These are phyloP conservation scores for Fusarium palustre DNA, from an alignment of 2,329 filamentous ascomycete genomes.

Conservation along the genomic window DNA sequence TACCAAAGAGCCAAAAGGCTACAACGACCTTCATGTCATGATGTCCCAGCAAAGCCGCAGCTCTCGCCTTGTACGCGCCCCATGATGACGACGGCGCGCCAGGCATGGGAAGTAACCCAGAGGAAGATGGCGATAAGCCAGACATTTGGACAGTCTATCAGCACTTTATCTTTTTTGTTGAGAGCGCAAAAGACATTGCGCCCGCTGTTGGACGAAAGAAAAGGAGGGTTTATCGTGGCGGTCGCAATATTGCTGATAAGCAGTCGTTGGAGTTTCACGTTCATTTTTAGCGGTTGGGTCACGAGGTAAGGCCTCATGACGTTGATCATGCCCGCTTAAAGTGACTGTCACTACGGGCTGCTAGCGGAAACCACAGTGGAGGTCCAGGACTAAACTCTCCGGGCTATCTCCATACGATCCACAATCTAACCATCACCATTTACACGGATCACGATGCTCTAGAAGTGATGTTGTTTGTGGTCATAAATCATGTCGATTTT, in stretches of 20 bases:
- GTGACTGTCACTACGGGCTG: conserved; percentile 1
- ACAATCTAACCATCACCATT: not conserved
- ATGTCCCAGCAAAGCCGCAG: conserved; percentile 72
- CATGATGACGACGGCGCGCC: conserved; percentile 74
- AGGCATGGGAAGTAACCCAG: conserved; percentile 66
- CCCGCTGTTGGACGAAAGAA: not conserved
- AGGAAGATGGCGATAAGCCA: conserved; percentile 56
- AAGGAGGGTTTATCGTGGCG: not conserved
- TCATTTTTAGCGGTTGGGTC: conserved; percentile 19
- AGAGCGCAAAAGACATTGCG: conserved; percentile 25
- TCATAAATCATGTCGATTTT: conserved; percentile 31
- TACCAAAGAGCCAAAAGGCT: conserved; percentile 96
- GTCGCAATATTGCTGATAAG: conserved; percentile 23
- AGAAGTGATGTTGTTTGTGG: not conserved
- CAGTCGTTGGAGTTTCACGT: conserved; percentile 1
- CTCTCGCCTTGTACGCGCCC: conserved; percentile 76
- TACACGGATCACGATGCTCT: not conserved
- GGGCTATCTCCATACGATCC: conserved; percentile 1
- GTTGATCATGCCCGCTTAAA: conserved; percentile 36
- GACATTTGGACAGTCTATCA: conserved; percentile 47
- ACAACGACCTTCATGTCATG: conserved; percentile 77
- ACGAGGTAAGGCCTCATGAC: conserved; percentile 43
- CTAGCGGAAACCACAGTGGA: conserved; percentile 23
- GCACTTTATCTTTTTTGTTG: not conserved
- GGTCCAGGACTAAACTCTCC: not conserved